These are phyloP conservation scores for Ganoderma sp. DNA, from an alignment of 1,284 basidiomycete genomes.

Conservation along the genomic window DNA sequence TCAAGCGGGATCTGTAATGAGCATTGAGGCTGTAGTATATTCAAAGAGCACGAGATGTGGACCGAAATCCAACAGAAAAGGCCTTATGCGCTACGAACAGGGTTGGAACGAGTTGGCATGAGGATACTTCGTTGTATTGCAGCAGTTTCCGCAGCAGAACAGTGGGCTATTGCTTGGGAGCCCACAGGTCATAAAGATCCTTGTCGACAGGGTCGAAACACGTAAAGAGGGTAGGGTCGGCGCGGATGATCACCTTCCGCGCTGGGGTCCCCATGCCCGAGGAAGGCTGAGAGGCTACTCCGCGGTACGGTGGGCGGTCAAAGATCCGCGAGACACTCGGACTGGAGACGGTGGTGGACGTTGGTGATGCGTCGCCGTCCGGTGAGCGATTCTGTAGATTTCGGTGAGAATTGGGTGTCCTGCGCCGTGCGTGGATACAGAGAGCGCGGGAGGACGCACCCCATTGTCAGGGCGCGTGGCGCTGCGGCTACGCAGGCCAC, in stretches of 20 bases:
- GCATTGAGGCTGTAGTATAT: not conserved
- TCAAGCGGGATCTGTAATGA: not conserved
- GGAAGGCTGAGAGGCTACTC: constrained; percentile 30
- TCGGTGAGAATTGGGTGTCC: not conserved
- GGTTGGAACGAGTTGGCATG: not conserved
- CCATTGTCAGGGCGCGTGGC: constrained; percentile 14
- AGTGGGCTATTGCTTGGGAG: constrained; percentile 49
- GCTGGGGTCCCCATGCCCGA: constrained; percentile 38
- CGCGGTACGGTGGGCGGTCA: constrained; percentile 27
- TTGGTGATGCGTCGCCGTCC: constrained; percentile 31
- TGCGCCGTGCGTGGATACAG: not conserved
- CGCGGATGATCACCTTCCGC: constrained; percentile 56
- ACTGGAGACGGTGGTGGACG: constrained; percentile 33
- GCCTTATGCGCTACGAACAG: not conserved
- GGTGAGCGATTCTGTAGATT: not conserved
- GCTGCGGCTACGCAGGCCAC: constrained; percentile 25
- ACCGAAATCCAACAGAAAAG: not conserved
- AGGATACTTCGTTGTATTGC: not conserved
- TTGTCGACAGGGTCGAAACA: constrained; percentile 75
- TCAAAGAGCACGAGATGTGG: not conserved
- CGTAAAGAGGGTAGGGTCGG: constrained; percentile 68
- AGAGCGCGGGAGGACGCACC: constrained; percentile 11
- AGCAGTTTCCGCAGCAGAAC: not conserved
- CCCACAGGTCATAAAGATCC: constrained; percentile 78
- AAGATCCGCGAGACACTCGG: constrained; percentile 22